A percentile compares a stretch with the other conserved stretches of the same genome.
Evolutionary conservation across 768 basidiomycete species (phyloP).

Genomic region (Gymnopilus dilepis): DNA sequence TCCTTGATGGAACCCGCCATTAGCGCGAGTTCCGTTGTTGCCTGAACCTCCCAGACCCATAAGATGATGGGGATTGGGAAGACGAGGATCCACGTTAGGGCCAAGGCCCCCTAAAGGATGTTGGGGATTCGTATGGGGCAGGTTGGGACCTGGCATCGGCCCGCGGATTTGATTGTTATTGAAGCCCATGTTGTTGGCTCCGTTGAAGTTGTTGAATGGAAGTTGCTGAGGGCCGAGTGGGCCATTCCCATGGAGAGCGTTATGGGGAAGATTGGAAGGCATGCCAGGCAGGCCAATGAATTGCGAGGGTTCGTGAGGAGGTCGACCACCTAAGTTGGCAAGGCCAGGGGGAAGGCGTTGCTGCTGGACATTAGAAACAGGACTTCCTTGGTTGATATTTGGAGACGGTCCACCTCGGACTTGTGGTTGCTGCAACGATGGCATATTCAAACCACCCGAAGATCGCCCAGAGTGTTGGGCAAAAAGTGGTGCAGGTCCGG

Average conservation of each 20-base stretch:
- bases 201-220: slow-evolving; percentile 59
- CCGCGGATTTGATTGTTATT: slow-evolving; percentile 56
- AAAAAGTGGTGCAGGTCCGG: slow-evolving; percentile 54
- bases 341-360: slow-evolving; percentile 81
- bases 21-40: slow-evolving; percentile 51
- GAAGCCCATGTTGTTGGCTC: slow-evolving; percentile 49
- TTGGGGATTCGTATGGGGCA: slow-evolving; percentile 31
- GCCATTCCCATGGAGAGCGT: slow-evolving; percentile 49
- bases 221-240: slow-evolving; percentile 41
- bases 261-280: slow-evolving; percentile 50
- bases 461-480: slow-evolving; percentile 58
- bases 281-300: slow-evolving; percentile 57
- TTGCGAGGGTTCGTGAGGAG: slow-evolving; percentile 79
- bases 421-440: slow-evolving; percentile 64
- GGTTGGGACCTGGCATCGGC: slow-evolving; percentile 52
- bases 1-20: slow-evolving; percentile 53
- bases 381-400: slow-evolving; percentile 49
- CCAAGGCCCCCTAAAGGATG: slow-evolving; percentile 54
- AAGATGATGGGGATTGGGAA: slow-evolving; percentile 55
- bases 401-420: slow-evolving; percentile 78
- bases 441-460: slow-evolving; percentile 58
- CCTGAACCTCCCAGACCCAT: slow-evolving; percentile 53
- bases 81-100: slow-evolving; percentile 60
- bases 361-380: slow-evolving; percentile 47
- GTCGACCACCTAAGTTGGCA: slow-evolving; percentile 81